Percentiles rank a stretch among this genome's conserved stretches.
phyloP scores from a whole-genome alignment of 176 grass and related monocot species.

The Phoenix dactylifera region DNA sequence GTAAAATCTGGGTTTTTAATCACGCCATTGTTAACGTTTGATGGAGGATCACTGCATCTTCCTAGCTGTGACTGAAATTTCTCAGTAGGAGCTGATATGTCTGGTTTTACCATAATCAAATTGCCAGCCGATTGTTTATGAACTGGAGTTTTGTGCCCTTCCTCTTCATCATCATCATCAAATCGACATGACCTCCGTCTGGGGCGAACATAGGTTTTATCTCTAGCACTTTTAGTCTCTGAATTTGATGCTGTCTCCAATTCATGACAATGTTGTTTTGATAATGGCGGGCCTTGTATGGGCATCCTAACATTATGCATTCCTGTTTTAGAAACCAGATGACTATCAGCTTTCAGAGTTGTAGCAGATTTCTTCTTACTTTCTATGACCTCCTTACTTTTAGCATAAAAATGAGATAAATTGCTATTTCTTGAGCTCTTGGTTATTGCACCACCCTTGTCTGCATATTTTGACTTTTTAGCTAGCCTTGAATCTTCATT shows the following conservation, averaged over 20 bases:
- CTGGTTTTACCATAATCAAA: slow-evolving; percentile 21
- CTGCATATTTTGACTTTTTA: slow-evolving; percentile 37
- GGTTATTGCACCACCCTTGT: slow-evolving; percentile 22
- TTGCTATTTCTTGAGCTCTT: slow-evolving; percentile 29
- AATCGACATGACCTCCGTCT: slow-evolving; percentile 52
- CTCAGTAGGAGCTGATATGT: slow-evolving; percentile 17
- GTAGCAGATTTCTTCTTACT: slow-evolving; percentile 26
- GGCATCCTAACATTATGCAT: slow-evolving; percentile 12
- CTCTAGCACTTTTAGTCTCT: slow-evolving; percentile 19
- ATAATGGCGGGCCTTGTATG: slow-evolving; percentile 19
- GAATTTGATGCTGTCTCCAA: slow-evolving; percentile 18
- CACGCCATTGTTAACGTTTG: slow-evolving; percentile 26
- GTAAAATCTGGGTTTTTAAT: slow-evolving; percentile 31
- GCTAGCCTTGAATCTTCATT: slow-evolving; percentile 27
- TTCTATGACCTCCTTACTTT: slow-evolving; percentile 31
- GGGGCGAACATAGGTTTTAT: slow-evolving; percentile 20
- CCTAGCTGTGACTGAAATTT: slow-evolving; percentile 32
- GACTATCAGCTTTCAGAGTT: slow-evolving; percentile 20
- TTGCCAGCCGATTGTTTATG: slow-evolving; percentile 44
- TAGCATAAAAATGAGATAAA: neutral
- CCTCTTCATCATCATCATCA: slow-evolving; percentile 40
- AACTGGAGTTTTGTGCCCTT: slow-evolving; percentile 58
- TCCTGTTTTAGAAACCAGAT: slow-evolving; percentile 14
- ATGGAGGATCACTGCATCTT: slow-evolving; percentile 24
- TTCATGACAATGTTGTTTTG: slow-evolving; percentile 27